Base-by-base conservation (phyloP, 2,329 filamentous ascomycete genomes). In the Rugonectria rugulosa region DNA sequence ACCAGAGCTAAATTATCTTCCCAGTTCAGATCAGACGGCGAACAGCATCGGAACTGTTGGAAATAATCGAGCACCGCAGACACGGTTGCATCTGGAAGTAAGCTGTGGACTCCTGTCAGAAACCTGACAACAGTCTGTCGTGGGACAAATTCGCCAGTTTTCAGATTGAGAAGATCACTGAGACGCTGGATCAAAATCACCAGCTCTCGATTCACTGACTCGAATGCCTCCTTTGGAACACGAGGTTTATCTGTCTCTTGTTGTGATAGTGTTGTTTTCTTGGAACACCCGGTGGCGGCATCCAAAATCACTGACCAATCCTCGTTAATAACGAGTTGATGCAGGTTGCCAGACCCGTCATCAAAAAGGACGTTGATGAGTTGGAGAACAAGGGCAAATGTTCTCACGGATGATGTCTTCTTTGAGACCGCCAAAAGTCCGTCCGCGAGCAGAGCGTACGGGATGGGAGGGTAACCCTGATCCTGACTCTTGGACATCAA, bases 11-110 rank as follows among this genome's bases (percentile, higher is more conserved):
- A 77, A 47, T 90, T 89, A 3, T 80, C 74, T 58, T 88, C 81
- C 89, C 89, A 92, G 29, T 84, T 77, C 41, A 80, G 72, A 63
- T 91, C 88, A 0, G 89, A 90, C 3, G 89, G 89, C 38, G 88
- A 88, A 64, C 90, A 89, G 64, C 85, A 87, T 40, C 88, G 80
- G 60, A 89, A 88, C 48, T 90, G 84, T 51, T 82, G 81, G 60
- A 88, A 89, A 68, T 90, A 86, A 38, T 85, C 81, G 37, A 92
- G 80, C 20, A 91, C 81, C 10, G 88, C 76, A 41, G 81, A 81
- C 2, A 83, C 87, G 8, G 85, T 83, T 4, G 83, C 81, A 66
- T 92, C 86, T 6, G 86, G 86, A 8, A 92, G 78, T 29, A 85
- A 79, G 14, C 77, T 74, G 50, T 88, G 83, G 14, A 90, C 80